Base-by-base conservation (phyloP, 371 early-diverging fungal genomes). In the Vairimorpha ceranae region DNA sequence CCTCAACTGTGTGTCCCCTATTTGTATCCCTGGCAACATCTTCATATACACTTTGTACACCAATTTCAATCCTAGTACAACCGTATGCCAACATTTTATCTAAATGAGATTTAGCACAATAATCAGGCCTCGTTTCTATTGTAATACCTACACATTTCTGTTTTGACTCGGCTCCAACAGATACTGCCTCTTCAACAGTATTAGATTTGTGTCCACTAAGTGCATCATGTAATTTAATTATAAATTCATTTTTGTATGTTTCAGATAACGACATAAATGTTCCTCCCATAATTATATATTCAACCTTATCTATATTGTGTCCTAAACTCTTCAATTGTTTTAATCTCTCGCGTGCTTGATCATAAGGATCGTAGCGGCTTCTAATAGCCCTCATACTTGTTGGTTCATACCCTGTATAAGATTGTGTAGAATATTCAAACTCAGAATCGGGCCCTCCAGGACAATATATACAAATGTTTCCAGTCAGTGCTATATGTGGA, bases 361-460 rank as follows among this genome's bases (percentile, higher is more conserved):
- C 95, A 76, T 88, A 93, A 8, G 98, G 97, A 83, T 97, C 90
- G 82, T 99, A 99, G 41, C 99, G 87, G 30, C 94, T 91, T 59
- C 99, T 87, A 74, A 99, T 99, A 2, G 99, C 99, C 46, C 99
- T 89, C 99, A 99, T 99, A 63, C 91, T 90, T 0, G 99, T 99
- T 3, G 99, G 99, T 79, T 99, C 99, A 82, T 97, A 99, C 36
- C 99, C 99, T 15, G 99, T 99, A 79, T 99, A 99, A 10, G 93
- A 93, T 82, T 99, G 99, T 30, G 99, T 97, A 41, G 95, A 94
- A 85, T 99, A 99, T 85, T 99, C 99, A 83, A 99, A 99, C 83
- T 97, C 97, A 2, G 95, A 94, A 83, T 99, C 99, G 12, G 97
- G 97, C 0, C 99, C 99, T 63, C 99, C 99, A 29, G 99, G 98